Base-by-base conservation (phyloP, 805 yeast species). In the Candida khao-thaluensis region DNA sequence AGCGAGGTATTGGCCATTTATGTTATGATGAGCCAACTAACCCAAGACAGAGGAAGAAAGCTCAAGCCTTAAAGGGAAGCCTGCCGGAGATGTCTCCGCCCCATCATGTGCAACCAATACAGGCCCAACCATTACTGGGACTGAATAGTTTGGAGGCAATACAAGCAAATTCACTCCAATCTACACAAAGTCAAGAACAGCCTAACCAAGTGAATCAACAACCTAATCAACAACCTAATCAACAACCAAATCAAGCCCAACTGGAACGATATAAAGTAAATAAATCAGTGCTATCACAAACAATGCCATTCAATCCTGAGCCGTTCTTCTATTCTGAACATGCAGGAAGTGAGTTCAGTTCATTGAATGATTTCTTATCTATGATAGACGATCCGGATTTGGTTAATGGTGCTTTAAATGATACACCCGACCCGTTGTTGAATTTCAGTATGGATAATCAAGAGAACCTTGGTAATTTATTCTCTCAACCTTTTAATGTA, bases 331-430 rank as follows among this genome's bases (percentile, higher is more conserved):
- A 79, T 47, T 85, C 95, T 0, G 96, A 89, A 52, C 95, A 89
- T 56, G 95, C 93, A 0, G 95, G 95, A 2, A 82, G 93, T 15
- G 97, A 90, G 62, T 89, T 90, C 55, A 81, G 88, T 45, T 88
- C 96, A 1, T 68, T 90, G 49, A 88, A 88, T 43, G 96, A 90
- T 56, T 90, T 90, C 52, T 65, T 90, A 37, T 81, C 90, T 1
- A 86, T 90, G 86, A 77, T 90, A 32, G 96, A 90, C 52, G 96
- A 89, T 54, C 85, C 90, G 0, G 85, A 81, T 37, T 64, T 81
- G 52, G 81, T 79, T 8, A 75, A 70, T 50, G 71, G 70, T 39
- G 61, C 71, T 8, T 47, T 68, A 24, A 57, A 57, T 37, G 57
- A 52, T 15, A 47, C 53, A 8, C 48, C 43, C 3, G 56, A 52